Evolutionary conservation across 208 protist genomes (phyloP).

Genomic region (Leishmania amazonensis): DNA sequence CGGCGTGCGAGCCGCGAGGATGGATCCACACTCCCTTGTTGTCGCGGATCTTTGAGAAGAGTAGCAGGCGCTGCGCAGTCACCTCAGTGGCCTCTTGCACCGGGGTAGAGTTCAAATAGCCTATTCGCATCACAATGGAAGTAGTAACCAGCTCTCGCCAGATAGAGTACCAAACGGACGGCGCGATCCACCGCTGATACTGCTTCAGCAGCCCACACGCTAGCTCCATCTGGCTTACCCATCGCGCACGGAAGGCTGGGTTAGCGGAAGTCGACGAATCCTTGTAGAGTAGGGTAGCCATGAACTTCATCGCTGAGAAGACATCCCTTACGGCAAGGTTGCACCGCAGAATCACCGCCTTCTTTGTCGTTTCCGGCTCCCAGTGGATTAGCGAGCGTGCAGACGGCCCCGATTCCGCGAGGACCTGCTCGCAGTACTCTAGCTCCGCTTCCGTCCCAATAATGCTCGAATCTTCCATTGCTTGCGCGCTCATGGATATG

Average conservation of each 20-base stretch:
- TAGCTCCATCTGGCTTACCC: slow-evolving; percentile 5
- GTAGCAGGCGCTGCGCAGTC: slow-evolving; percentile 7
- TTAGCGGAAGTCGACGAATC: neutral
- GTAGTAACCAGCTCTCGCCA: neutral
- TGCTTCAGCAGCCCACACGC: slow-evolving; percentile 9
- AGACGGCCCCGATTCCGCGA: neutral
- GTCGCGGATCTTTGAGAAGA: slow-evolving; percentile 24
- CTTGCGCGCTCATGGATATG: neutral
- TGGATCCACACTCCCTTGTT: slow-evolving; percentile 29
- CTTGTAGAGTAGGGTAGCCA: neutral
- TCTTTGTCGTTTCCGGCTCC: neutral
- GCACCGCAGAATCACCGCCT: slow-evolving; percentile 3
- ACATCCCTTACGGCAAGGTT: neutral
- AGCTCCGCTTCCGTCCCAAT: neutral
- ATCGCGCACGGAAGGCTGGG: neutral
- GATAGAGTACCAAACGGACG: slow-evolving; percentile 21
- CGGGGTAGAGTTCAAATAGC: neutral
- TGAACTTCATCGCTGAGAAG: neutral
- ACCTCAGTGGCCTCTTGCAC: neutral
- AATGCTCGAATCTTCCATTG: neutral
- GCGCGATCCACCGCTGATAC: slow-evolving; percentile 21
- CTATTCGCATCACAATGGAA: neutral
- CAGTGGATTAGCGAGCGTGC: neutral
- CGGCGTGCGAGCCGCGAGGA: neutral
- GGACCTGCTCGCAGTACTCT: slow-evolving; percentile 10